Evolutionary conservation across 2,329 filamentous ascomycete genomes (phyloP).

Genomic region (Metarhizium rileyi): DNA sequence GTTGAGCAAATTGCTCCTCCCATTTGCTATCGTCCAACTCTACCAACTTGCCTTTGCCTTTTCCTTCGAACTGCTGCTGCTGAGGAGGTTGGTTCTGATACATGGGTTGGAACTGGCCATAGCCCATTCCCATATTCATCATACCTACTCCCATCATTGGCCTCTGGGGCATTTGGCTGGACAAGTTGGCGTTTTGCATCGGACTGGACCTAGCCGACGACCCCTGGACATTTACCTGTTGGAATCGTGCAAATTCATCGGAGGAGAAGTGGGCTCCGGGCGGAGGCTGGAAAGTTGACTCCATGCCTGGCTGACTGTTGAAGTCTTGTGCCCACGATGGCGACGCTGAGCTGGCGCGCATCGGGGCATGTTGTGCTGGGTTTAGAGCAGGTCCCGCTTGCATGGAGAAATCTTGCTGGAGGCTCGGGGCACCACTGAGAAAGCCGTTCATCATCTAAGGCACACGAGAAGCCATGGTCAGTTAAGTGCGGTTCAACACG

Average conservation of each 20-base stretch:
- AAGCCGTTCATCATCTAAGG: slow-evolving; percentile 89
- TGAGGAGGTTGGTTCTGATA: slow-evolving; percentile 34
- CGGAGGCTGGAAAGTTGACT: slow-evolving; percentile 55
- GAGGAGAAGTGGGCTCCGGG: slow-evolving; percentile 58
- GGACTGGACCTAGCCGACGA: slow-evolving; percentile 43
- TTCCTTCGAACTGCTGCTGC: slow-evolving; percentile 41
- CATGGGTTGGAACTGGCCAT: slow-evolving; percentile 39
- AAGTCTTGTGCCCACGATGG: slow-evolving; percentile 46
- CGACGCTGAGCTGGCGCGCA: slow-evolving; percentile 43
- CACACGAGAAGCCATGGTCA: neutral
- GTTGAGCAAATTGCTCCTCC: slow-evolving; percentile 91
- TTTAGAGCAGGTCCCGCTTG: slow-evolving; percentile 40
- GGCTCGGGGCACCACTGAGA: slow-evolving; percentile 63
- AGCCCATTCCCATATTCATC: slow-evolving; percentile 43
- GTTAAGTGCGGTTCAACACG: neutral
- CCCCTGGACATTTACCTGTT: slow-evolving; percentile 56
- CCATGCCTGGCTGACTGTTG: slow-evolving; percentile 56
- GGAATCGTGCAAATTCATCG: slow-evolving; percentile 81
- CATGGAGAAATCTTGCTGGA: slow-evolving; percentile 45
- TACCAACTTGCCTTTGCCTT: slow-evolving; percentile 86
- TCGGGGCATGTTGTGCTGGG: slow-evolving; percentile 38
- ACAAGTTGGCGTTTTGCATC: slow-evolving; percentile 43
- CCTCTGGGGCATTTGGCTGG: slow-evolving; percentile 38
- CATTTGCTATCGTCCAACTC: slow-evolving; percentile 90
- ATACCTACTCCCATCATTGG: slow-evolving; percentile 50